Evolutionary conservation across 345 rosid genomes (phyloP), one percentile per base, ranked within the genome.

Genomic region (Jatropha curcas): DNA sequence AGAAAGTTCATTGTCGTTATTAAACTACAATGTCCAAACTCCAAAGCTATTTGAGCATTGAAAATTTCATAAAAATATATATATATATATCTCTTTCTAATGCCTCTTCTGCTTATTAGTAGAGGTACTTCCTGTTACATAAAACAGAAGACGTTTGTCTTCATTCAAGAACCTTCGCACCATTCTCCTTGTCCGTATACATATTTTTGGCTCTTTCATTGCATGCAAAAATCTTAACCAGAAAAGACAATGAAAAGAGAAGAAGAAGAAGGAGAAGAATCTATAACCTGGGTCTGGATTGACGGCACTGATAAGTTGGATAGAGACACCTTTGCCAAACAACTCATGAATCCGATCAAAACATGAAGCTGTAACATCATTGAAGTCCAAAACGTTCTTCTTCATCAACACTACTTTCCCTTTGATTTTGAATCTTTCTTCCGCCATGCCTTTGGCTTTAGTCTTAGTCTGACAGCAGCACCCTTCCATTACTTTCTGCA

Each of bases 321-420:
- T 20, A 65, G 93, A 83, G 45, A 92, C 88, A 1, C 95, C 86
- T 69, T 71, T 86, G 67, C 97, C 93, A 7, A 80, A 22, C 73
- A 92, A 78, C 80, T 92, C 97, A 71, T 85, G 82, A 69, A 92
- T 28, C 30, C 93, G 86, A 64, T 90, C 97, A 13, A 90, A 82
- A 65, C 82, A 56, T 14, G 95, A 92, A 74, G 97, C 91, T 66
- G 81, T 79, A n/a, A 80, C 48, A 68, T 92, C 95, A 67, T 65
- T 71, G 65, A 92, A 77, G 74, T 92, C 97, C 58, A 92, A 61
- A 50, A 88, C 66, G 57, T 92, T 90, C 81, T 90, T 92, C 82
- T 88, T 90, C 97, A 92, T 92, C 68, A 89, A 77, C 55, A 86
- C 77, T 3, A 88, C 88, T 52, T 78, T 83, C 65, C 90, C 95